phyloP scores from a whole-genome alignment of 2,329 filamentous ascomycete genomes.

The Microdochium trichocladiopsis region DNA sequence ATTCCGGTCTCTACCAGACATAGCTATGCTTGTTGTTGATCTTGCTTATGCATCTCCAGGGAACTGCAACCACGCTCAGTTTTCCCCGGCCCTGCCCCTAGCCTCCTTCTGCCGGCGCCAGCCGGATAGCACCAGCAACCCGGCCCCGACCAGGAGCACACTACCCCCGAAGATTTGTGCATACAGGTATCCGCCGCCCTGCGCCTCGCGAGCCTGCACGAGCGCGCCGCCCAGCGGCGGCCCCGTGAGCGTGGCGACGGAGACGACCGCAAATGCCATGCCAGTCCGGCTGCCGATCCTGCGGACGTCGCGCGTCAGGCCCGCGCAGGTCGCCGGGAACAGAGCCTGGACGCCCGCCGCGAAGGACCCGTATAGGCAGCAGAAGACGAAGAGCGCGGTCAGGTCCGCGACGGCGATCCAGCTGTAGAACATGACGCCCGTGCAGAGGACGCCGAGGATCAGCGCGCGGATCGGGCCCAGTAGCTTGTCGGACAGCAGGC shows the following conservation, averaged over 20 bases:
- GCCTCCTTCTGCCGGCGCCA: neutral
- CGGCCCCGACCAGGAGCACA: neutral
- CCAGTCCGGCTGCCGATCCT: constrained; percentile 12
- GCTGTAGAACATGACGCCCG: constrained; percentile 27
- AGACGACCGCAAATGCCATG: constrained; percentile 13
- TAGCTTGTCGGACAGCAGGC: constrained; percentile 31
- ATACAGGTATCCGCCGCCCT: neutral
- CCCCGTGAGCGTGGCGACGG: constrained; percentile 1
- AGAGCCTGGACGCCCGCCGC: neutral
- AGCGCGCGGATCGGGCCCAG: constrained; percentile 39
- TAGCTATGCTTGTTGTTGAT: too few species aligned
- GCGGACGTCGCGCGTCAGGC: constrained; percentile 6
- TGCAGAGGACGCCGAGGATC: constrained; percentile 23
- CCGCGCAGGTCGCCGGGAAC: neutral
- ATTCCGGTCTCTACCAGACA: too few species aligned
- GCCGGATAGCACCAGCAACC: neutral
- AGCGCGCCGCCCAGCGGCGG: neutral
- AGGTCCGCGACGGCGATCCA: constrained; percentile 35
- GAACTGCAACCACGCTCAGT: neutral
- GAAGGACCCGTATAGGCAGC: neutral
- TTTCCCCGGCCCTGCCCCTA: neutral
- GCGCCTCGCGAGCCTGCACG: neutral
- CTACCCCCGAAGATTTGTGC: neutral
- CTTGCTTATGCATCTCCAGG: neutral
- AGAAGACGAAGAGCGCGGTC: neutral